phyloP scores from a whole-genome alignment of 2,329 filamentous ascomycete genomes.

The Sphaerostilbella broomeana region DNA sequence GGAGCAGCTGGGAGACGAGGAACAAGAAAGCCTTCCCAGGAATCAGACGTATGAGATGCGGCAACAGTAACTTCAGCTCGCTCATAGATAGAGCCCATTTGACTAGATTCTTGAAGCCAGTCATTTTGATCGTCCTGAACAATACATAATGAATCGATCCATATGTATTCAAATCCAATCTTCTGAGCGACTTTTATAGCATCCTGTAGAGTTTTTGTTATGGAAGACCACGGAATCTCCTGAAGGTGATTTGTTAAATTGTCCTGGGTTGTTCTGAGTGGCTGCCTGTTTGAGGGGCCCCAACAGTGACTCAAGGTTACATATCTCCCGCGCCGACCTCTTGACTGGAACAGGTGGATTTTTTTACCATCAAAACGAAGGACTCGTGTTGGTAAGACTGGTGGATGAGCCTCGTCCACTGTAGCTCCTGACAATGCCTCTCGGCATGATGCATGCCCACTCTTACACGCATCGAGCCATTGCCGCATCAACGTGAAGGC shows the following conservation, averaged over 20 bases:
- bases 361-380: neutral
- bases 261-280: conserved; percentile 8
- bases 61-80: conserved; percentile 18
- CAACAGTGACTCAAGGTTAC: conserved; percentile 12
- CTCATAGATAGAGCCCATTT: conserved; percentile 16
- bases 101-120: conserved; percentile 12
- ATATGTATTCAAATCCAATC: conserved; percentile 13
- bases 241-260: conserved; percentile 6
- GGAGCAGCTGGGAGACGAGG: conserved; percentile 5
- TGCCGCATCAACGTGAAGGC: conserved; percentile 5
- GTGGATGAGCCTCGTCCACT: conserved; percentile 3
- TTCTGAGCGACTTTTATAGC: conserved; percentile 8
- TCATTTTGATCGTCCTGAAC: conserved; percentile 15
- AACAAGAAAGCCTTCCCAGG: conserved; percentile 10
- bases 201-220: conserved; percentile 14
- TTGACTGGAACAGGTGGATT: conserved; percentile 2
- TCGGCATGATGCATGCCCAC: conserved; percentile 5
- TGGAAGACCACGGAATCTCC: conserved; percentile 12
- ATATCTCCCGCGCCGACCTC: conserved; percentile 7
- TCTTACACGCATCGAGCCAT: conserved; percentile 11
- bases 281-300: conserved; percentile 8
- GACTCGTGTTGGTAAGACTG: conserved; percentile 8
- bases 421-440: conserved; percentile 8
- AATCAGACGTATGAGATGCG: conserved; percentile 11
- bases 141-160: conserved; percentile 16